Evolutionary conservation across 1,284 basidiomycete genomes (phyloP).

Genomic region (Cryptococcus floricola): DNA sequence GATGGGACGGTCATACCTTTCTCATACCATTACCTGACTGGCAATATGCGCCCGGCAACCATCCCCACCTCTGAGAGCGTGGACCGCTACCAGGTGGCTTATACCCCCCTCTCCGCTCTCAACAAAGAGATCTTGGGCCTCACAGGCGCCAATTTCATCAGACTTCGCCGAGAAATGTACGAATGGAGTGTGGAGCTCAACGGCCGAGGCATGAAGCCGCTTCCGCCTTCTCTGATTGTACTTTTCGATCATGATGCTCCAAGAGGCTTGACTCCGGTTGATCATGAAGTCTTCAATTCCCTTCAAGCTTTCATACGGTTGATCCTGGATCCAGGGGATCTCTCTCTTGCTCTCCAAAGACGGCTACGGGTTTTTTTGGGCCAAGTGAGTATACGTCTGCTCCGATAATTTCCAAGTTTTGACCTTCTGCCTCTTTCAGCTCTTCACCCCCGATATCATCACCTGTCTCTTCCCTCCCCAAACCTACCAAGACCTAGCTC

Average conservation of each 20-base stretch:
- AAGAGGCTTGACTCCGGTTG: background rate
- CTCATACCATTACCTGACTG: background rate
- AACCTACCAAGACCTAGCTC: background rate
- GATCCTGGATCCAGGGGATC: background rate
- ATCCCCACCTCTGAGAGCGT: background rate
- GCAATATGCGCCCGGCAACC: background rate
- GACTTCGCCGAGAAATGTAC: background rate
- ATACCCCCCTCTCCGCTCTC: background rate
- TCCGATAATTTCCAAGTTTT: too few relatives aligned
- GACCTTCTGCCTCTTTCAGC: background rate
- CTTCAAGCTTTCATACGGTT: background rate
- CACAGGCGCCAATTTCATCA: background rate
- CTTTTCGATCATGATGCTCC: background rate
- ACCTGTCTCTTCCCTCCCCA: background rate
- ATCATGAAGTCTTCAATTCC: background rate
- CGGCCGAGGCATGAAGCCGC: background rate
- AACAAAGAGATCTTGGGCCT: background rate
- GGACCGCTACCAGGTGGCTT: background rate
- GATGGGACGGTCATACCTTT: background rate
- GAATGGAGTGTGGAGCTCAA: background rate
- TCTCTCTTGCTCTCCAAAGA: background rate
- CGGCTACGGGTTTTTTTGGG: background rate
- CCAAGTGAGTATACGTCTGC: too few relatives aligned
- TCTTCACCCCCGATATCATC: background rate
- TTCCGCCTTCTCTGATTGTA: background rate